Percentiles rank a stretch among this genome's conserved stretches.
phyloP scores from a whole-genome alignment of 805 yeast species.

The Ogataea parapolymorpha region DNA sequence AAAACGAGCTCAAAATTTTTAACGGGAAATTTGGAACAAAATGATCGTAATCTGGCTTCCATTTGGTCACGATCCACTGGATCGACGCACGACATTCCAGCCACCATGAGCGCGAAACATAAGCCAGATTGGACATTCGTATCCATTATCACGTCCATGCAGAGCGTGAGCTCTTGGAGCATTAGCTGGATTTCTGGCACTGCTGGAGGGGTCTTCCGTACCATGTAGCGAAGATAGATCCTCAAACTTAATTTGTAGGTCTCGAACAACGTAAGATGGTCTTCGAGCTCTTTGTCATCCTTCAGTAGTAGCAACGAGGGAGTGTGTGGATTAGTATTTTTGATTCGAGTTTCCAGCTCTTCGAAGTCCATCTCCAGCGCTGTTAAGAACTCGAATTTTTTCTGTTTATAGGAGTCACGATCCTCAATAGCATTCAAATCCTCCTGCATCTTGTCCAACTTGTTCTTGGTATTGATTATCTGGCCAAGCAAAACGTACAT shows the following conservation, averaged over 20 bases:
- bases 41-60: constrained; percentile 19
- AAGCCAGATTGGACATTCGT: constrained; percentile 23
- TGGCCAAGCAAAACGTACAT: constrained; percentile 36
- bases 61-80: constrained; percentile 24
- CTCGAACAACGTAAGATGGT: constrained; percentile 35
- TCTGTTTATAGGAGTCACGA: background rate
- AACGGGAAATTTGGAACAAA: constrained; percentile 32
- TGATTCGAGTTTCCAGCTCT: constrained; percentile 10
- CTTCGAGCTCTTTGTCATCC: constrained; percentile 26
- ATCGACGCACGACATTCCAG: constrained; percentile 28
- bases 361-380: constrained; percentile 10
- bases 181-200: constrained; percentile 21
- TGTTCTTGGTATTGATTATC: constrained; percentile 28
- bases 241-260: constrained; percentile 24
- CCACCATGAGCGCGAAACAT: constrained; percentile 34
- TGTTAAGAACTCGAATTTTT: constrained; percentile 5
- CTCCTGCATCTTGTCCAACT: constrained; percentile 7
- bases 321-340: constrained; percentile 18
- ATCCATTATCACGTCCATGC: constrained; percentile 16
- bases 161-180: constrained; percentile 14
- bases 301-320: constrained; percentile 14
- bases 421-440: background rate
- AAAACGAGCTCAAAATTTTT: constrained; percentile 31
- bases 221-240: constrained; percentile 19
- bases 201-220: constrained; percentile 19